Conservation (phyloP, 2,329 filamentous ascomycete species). For the Cylindrodendrum hubeiense region DNA sequence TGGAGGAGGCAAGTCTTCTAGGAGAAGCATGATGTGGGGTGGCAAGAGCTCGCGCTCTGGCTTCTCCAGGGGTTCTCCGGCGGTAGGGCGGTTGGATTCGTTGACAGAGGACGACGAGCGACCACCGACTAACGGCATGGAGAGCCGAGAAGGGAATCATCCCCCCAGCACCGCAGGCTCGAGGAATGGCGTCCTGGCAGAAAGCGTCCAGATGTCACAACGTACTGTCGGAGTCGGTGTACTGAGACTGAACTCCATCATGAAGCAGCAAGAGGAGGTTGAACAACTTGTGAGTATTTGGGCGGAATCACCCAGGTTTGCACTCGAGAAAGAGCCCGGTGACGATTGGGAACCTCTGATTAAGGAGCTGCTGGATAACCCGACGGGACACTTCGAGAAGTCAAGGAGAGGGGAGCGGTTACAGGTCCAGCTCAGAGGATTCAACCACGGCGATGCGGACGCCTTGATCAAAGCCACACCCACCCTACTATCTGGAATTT, state of each 20-base stretch:
- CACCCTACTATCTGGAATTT: slow-evolving; percentile 84
- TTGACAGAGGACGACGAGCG: slow-evolving; percentile 64
- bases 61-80: slow-evolving; percentile 63
- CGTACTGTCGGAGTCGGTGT: slow-evolving; percentile 83
- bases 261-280: slow-evolving; percentile 77
- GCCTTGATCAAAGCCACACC: slow-evolving; percentile 86
- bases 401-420: slow-evolving; percentile 80
- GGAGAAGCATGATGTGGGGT: slow-evolving; percentile 79
- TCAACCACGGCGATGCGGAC: slow-evolving; percentile 83
- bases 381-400: slow-evolving; percentile 80
- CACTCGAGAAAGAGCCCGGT: slow-evolving; percentile 68
- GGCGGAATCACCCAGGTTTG: slow-evolving; percentile 70
- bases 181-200: slow-evolving; percentile 40
- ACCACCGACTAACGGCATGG: slow-evolving; percentile 49
- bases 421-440: slow-evolving; percentile 83
- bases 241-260: slow-evolving; percentile 79
- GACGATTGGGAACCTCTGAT: slow-evolving; percentile 82
- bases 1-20: slow-evolving; percentile 64
- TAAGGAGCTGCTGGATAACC: slow-evolving; percentile 78
- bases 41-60: slow-evolving; percentile 67
- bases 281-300: slow-evolving; percentile 85
- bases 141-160: slow-evolving; percentile 58
- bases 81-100: slow-evolving; percentile 64
- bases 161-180: slow-evolving; percentile 71
- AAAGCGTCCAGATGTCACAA: slow-evolving; percentile 48